Evolutionary conservation across 1,284 basidiomycete species (phyloP).

Genomic region (Rhodotorula sp.): DNA sequence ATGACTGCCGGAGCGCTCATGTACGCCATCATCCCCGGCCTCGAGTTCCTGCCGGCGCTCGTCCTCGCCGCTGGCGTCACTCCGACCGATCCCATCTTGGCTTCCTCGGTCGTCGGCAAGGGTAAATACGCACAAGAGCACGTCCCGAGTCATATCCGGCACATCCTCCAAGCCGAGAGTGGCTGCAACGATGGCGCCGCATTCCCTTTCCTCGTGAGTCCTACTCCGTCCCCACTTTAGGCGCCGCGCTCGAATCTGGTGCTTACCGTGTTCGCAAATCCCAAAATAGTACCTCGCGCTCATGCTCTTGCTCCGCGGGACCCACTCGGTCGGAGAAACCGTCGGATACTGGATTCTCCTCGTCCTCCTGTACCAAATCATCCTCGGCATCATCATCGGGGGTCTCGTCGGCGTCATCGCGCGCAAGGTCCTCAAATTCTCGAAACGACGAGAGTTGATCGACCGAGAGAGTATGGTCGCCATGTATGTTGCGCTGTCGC

Average conservation of each 20-base stretch:
- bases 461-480: slow-evolving; percentile 92
- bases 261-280: neutral
- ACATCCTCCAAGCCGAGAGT: slow-evolving; percentile 87
- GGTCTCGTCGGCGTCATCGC: slow-evolving; percentile 75
- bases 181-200: slow-evolving; percentile 77
- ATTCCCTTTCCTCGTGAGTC: slow-evolving; percentile 75
- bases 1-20: slow-evolving; percentile 60
- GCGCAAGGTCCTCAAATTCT: slow-evolving; percentile 93
- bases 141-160: slow-evolving; percentile 90
- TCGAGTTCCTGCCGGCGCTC: slow-evolving; percentile 80
- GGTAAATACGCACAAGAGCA: slow-evolving; percentile 99
- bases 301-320: slow-evolving; percentile 74
- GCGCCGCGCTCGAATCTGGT: too few species aligned
- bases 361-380: slow-evolving; percentile 68
- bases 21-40: slow-evolving; percentile 78
- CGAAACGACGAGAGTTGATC: slow-evolving; percentile 81
- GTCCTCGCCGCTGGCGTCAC: slow-evolving; percentile 92
- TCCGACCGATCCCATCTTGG: slow-evolving; percentile 80
- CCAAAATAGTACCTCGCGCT: slow-evolving; percentile 69
- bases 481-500: slow-evolving; percentile 74
- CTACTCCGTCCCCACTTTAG: neutral
- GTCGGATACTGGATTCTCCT: slow-evolving; percentile 74
- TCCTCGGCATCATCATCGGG: slow-evolving; percentile 77
- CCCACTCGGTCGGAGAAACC: slow-evolving; percentile 60
- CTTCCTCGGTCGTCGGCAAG: slow-evolving; percentile 68